phyloP scores from a whole-genome alignment of 1,284 basidiomycete genomes.

The Ustilago curta region DNA sequence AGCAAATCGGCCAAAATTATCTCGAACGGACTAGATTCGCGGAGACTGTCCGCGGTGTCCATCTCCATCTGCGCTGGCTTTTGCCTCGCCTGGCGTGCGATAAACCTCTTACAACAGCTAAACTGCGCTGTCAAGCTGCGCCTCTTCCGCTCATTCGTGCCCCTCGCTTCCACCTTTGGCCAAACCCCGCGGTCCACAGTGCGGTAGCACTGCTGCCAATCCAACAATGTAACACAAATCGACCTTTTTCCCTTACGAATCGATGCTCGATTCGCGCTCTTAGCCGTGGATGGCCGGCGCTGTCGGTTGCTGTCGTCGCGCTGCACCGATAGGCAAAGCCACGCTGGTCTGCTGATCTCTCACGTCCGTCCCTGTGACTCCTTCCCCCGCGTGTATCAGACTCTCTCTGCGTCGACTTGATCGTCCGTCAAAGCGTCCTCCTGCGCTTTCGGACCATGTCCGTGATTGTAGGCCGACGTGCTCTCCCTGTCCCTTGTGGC shows the following conservation, averaged over 20 bases:
- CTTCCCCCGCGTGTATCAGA: constrained; percentile 10
- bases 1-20: not conserved
- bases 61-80: no score
- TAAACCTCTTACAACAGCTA: not conserved
- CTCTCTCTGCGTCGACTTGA: not conserved
- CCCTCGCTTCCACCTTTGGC: constrained; percentile 1
- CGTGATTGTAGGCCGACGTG: constrained; percentile 8
- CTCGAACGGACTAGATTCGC: constrained; percentile 31
- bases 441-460: constrained; percentile 26
- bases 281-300: no score
- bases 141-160: not conserved
- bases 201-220: not conserved
- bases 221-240: not conserved
- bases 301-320: not conserved
- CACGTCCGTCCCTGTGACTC: constrained; percentile 3
- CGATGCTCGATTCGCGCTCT: not conserved
- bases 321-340: not conserved
- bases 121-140: not conserved
- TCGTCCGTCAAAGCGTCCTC: not conserved
- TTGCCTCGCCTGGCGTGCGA: not conserved
- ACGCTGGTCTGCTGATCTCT: not conserved
- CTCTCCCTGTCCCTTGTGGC: not conserved
- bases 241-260: not conserved
- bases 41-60: constrained; percentile 20
- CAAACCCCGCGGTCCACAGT: constrained; percentile 9